These are phyloP conservation scores for Gilbertella persicaria DNA, from an alignment of 371 early-diverging fungal genomes.

Conservation along the genomic window DNA sequence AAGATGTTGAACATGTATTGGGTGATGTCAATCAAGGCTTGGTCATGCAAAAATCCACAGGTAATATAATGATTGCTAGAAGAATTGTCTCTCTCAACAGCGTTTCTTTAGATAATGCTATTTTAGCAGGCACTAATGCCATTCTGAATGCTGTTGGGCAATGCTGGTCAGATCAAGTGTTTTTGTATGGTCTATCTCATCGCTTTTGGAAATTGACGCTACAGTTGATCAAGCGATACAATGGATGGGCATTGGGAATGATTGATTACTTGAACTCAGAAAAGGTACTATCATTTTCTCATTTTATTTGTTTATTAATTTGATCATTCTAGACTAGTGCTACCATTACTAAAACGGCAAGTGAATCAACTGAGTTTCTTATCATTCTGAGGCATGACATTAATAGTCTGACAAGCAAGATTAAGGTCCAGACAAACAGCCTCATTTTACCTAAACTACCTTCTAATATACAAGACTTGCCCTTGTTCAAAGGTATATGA, in stretches of 20 bases:
- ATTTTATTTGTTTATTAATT: neutral
- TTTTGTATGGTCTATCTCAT: slow-evolving; percentile 59
- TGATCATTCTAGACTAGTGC: neutral
- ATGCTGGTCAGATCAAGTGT: slow-evolving; percentile 75
- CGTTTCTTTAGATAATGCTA: slow-evolving; percentile 2
- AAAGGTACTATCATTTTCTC: slow-evolving; percentile 10
- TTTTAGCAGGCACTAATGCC: slow-evolving; percentile 50
- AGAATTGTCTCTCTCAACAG: neutral
- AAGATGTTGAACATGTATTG: slow-evolving; percentile 46
- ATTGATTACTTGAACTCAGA: neutral
- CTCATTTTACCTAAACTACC: slow-evolving; percentile 43
- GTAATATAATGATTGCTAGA: neutral
- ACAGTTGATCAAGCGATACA: slow-evolving; percentile 62
- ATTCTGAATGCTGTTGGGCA: slow-evolving; percentile 55
- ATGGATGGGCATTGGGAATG: slow-evolving; percentile 38
- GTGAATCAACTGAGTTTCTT: neutral
- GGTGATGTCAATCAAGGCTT: slow-evolving; percentile 21
- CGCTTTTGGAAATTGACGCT: slow-evolving; percentile 79
- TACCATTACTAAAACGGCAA: neutral
- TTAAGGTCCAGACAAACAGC: slow-evolving; percentile 11
- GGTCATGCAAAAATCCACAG: neutral
- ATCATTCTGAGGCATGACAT: slow-evolving; percentile 1
- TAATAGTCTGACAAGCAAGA: slow-evolving; percentile 1
- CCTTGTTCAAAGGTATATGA: slow-evolving; percentile 35
- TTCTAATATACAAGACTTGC: slow-evolving; percentile 31